Evolutionary conservation across 306 rosid genomes (phyloP).

Genomic region (Malus orientalis): DNA sequence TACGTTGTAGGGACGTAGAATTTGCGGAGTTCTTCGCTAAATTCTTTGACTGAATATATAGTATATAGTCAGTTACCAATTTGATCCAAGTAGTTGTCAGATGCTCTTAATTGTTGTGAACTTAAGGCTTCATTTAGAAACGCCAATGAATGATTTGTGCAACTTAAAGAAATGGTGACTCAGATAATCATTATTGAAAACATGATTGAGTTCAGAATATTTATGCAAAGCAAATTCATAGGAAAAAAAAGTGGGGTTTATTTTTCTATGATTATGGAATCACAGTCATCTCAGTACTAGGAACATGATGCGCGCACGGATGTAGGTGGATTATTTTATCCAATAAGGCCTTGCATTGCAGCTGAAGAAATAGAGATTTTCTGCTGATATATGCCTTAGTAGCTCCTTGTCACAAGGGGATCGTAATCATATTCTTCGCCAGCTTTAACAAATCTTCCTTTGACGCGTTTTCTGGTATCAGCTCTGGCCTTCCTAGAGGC

Average conservation of each 20-base stretch:
- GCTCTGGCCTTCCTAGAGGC: conserved; percentile 92
- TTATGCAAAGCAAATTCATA: background rate
- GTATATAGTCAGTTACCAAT: background rate
- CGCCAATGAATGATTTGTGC: background rate
- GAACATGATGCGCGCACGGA: conserved; percentile 11
- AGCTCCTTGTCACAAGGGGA: conserved; percentile 37
- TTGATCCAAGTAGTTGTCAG: background rate
- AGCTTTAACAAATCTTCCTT: conserved; percentile 83
- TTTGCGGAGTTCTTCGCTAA: background rate
- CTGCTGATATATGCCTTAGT: conserved; percentile 17
- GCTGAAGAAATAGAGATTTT: conserved; percentile 14
- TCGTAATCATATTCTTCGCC: conserved; percentile 77
- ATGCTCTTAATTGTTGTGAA: background rate
- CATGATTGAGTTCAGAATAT: background rate
- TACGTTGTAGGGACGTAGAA: background rate
- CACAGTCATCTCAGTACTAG: conserved; percentile 1
- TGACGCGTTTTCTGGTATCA: conserved; percentile 81
- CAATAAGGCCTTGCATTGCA: conserved; percentile 24
- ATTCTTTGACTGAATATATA: background rate
- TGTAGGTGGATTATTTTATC: conserved; percentile 13
- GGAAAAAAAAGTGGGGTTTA: background rate
- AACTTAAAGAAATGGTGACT: background rate
- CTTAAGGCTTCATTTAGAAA: background rate
- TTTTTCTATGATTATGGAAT: conserved; percentile 1
- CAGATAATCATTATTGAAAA: background rate